These are phyloP conservation scores for Acanthamoeba triangularis DNA, from an alignment of 208 protist species.

Conservation along the genomic window DNA sequence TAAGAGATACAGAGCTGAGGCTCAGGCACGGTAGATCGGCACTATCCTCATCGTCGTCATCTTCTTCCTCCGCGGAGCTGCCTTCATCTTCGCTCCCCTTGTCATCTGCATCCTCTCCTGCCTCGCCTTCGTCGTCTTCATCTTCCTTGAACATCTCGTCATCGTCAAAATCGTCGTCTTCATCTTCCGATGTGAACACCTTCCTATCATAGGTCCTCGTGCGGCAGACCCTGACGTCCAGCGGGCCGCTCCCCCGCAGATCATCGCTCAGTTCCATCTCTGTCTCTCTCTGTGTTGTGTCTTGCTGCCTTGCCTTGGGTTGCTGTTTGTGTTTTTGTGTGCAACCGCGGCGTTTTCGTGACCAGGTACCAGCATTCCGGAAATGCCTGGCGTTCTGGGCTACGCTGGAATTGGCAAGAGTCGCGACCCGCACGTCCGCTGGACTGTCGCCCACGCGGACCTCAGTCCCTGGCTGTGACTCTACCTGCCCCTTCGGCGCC, in stretches of 20 bases:
- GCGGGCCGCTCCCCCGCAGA: neutral
- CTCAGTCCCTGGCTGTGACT: too few species aligned
- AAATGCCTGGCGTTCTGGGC: too few species aligned
- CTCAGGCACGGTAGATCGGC: neutral
- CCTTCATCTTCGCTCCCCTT: neutral
- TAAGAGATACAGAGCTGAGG: conserved; percentile 24
- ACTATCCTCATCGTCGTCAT: conserved; percentile 29
- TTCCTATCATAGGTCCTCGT: neutral
- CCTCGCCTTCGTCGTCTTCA: neutral
- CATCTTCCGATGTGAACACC: neutral
- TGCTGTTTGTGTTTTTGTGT: neutral
- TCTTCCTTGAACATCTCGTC: neutral
- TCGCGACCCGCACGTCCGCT: too few species aligned
- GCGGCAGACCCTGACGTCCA: neutral
- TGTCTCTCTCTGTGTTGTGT: neutral
- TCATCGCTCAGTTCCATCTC: conserved; percentile 8
- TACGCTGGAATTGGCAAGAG: too few species aligned
- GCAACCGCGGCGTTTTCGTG: too few species aligned
- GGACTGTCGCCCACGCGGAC: too few species aligned
- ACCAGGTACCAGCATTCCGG: too few species aligned
- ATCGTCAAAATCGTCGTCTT: conserved; percentile 11
- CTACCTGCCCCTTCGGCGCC: too few species aligned
- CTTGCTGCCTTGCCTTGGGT: neutral
- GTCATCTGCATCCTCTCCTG: neutral
- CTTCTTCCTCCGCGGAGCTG: conserved; percentile 35